These are phyloP conservation scores for Colletotrichum brevisporum DNA, from an alignment of 2,329 filamentous ascomycete species.

Conservation along the genomic window DNA sequence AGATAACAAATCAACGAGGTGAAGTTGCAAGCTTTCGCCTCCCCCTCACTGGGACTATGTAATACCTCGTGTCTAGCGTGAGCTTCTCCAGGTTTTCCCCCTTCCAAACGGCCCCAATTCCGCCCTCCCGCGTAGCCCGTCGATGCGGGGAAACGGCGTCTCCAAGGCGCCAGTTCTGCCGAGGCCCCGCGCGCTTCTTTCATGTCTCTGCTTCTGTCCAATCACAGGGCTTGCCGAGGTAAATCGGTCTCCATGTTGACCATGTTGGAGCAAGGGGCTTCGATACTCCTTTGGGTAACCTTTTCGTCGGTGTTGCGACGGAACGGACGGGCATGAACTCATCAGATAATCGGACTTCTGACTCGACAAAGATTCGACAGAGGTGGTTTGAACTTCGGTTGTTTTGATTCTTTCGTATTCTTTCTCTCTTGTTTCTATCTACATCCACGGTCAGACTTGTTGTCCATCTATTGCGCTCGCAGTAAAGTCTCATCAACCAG, in stretches of 20 bases:
- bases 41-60: conserved; percentile 17
- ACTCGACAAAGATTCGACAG: conserved; percentile 9
- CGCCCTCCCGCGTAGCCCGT: conserved; percentile 16
- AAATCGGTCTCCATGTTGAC: conserved; percentile 16
- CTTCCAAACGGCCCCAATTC: conserved; percentile 23
- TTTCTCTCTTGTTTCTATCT: too few species aligned
- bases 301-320: conserved; percentile 27
- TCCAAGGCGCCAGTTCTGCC: conserved; percentile 21
- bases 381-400: too few species aligned
- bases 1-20: background rate
- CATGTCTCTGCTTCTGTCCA: conserved; percentile 16
- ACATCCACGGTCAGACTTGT: too few species aligned
- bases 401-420: too few species aligned
- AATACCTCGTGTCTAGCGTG: conserved; percentile 1
- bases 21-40: conserved; percentile 33
- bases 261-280: background rate
- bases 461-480: background rate
- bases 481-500: conserved; percentile 1
- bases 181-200: conserved; percentile 34
- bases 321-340: background rate
- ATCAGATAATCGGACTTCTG: background rate
- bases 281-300: conserved; percentile 30
- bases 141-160: conserved; percentile 30
- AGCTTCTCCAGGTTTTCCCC: conserved; percentile 40
- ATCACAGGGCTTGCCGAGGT: conserved; percentile 36